These are phyloP conservation scores for Rhododendron williamsianum DNA, from an alignment of 148 eudicot genomes.

Conservation along the genomic window DNA sequence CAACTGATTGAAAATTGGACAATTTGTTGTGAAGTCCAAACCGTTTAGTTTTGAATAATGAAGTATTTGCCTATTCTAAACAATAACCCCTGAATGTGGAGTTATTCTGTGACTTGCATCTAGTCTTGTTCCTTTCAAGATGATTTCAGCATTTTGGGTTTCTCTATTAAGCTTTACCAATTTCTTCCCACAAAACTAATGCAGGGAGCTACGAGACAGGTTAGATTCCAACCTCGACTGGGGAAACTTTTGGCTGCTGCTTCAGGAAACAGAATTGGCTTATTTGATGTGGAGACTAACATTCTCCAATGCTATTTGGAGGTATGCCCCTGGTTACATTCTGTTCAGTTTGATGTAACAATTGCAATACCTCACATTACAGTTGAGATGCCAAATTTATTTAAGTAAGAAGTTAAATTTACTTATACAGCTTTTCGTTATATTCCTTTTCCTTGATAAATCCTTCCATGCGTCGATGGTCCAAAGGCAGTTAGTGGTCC, in stretches of 20 bases:
- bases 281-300: conserved; percentile 11
- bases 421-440: not conserved
- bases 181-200: not conserved
- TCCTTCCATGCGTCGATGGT: not conserved
- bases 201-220: conserved; percentile 10
- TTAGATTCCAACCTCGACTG: conserved; percentile 8
- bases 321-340: conserved; percentile 2
- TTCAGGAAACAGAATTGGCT: not conserved
- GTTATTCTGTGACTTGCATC: not conserved
- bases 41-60: not conserved
- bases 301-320: not conserved
- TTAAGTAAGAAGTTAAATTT: not conserved
- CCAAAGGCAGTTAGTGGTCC: not conserved
- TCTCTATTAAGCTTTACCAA: not conserved
- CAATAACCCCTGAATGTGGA: not conserved
- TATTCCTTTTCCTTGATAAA: not conserved
- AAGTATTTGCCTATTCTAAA: not conserved
- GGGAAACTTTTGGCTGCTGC: conserved; percentile 11
- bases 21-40: not conserved
- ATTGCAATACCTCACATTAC: not conserved
- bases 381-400: not conserved
- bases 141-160: not conserved
- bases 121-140: not conserved
- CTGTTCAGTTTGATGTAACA: not conserved
- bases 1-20: not conserved